Base-by-base conservation (phyloP, 2,329 filamentous ascomycete species). In the Coniochaeta sp. region DNA sequence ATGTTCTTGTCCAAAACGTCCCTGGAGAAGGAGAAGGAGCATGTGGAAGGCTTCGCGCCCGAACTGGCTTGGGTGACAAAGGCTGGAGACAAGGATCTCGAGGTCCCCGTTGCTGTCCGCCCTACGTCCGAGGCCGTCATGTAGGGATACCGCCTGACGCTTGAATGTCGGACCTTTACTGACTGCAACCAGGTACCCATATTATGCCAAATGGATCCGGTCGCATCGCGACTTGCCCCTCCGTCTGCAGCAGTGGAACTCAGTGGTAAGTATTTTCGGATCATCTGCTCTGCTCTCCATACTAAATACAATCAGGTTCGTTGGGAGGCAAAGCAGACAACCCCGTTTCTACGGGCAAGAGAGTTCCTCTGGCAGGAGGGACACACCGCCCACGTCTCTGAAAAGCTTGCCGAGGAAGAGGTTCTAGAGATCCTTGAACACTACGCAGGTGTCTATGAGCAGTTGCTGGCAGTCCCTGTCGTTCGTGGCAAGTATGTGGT, bases 321-420 rank as follows among this genome's bases (percentile, higher is more conserved):
- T 69, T 98, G 95, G 95, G 95, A 98, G 77, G 96, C 96, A 73
- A 98, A 98, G 81, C 91, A 96, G 74, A 87, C 84, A 26, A 88
- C 85, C n/a, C 85, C 85, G 43, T 98, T 98, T 80, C 83, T 99
- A 61, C 84, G 93, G 68, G 93, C 93, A 54, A 83, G 96, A 73
- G 95, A 99, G 75, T 99, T 99, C 76, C 77, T 98, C 66, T 99
- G 95, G 95, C 95, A 99, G 75, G 95, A 99, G 78, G 93, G 93
- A 26, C 95, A 97, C 78, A 85, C 83, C 47, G 95, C 95, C 50
- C 93, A 97, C 75, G 76, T 98, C 69, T 96, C 90, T 0, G 87
- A 96, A 74, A 79, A 89, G 67, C 82, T 86, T 64, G 93, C 95
- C 52, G 88, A 86, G 57, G 82, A 89, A 70, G 96, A 99, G 73